Evolutionary conservation across 2,329 filamentous ascomycete species (phyloP), one percentile per base, ranked within the genome.

Genomic region (Catunica adiposa): DNA sequence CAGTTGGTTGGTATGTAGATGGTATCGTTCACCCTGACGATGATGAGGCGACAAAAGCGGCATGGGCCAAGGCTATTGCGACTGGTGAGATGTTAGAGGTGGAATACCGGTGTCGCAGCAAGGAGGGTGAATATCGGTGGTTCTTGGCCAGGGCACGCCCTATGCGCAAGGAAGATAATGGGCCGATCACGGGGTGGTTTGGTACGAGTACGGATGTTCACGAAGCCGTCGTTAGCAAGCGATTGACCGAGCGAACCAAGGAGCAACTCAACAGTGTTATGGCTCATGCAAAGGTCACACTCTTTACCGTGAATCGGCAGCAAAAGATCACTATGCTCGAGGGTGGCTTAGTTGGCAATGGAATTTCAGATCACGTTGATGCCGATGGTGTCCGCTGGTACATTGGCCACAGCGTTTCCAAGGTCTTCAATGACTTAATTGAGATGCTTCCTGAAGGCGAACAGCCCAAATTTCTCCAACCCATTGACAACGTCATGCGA

Each of bases 161-260:
- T 0, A 73, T 88, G 62, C 74, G 73, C 40, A 79, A 86, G 58
- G 76, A 75, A 59, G 75, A 82, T 47, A 78, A 77, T 0, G 83
- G 83, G 1, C 70, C 75, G 51, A 86, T 89, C 51, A 73, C 86
- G 58, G 87, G 85, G 63, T 89, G 85, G 85, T 87, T 86, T 62
- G 86, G 73, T 15, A 88, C 84, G 1, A 88, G 82, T 62, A 89
- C 85, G 11, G 85, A 90, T 60, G 84, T 89, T 17, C 82, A 89
- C 63, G 84, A 89, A 59, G 53, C 52, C 15, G 74, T 80, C 46
- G 82, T 89, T 2, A 74, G 84, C 62, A 77, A 82, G 14, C 80
- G 83, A 58, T 73, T 83, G 59, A 82, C 82, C 15, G 80, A 79
- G 59, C 74, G 79, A 57, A 83, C 77, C 17, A 75, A 80, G n/a